Evolutionary conservation across 1,139 yeast genomes (phyloP).

Genomic region (Williopsis jadinii): DNA sequence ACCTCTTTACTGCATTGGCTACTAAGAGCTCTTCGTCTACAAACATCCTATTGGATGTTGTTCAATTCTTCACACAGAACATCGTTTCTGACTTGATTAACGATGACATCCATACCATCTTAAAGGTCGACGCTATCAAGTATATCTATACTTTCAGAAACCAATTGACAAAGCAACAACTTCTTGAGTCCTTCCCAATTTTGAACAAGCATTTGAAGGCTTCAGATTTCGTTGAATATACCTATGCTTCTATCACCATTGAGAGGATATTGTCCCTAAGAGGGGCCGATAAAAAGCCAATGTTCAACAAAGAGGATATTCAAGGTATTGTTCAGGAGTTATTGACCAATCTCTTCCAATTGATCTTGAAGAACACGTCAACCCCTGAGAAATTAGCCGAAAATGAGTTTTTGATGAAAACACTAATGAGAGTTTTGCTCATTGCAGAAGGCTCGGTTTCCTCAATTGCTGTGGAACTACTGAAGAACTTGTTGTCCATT

Average conservation of each 20-base stretch:
- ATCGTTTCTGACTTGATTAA: conserved; percentile 74
- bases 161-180: conserved; percentile 82
- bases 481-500: conserved; percentile 63
- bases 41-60: conserved; percentile 78
- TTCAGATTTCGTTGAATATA: conserved; percentile 74
- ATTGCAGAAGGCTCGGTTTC: conserved; percentile 61
- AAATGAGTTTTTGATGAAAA: conserved; percentile 87
- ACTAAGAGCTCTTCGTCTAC: conserved; percentile 86
- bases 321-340: conserved; percentile 47
- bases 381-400: conserved; percentile 92
- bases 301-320: conserved; percentile 71
- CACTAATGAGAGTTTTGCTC: conserved; percentile 76
- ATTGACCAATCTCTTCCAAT: conserved; percentile 55
- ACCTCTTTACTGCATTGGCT: conserved; percentile 82
- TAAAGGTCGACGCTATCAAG: conserved; percentile 88
- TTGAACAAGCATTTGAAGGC: conserved; percentile 59
- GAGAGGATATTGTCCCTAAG: conserved; percentile 83
- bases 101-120: conserved; percentile 52
- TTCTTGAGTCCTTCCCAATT: conserved; percentile 74
- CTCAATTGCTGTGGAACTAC: conserved; percentile 35
- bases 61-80: conserved; percentile 72
- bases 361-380: conserved; percentile 50
- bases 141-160: conserved; percentile 87
- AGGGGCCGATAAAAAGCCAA: conserved; percentile 38
- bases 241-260: conserved; percentile 89